Percentiles rank a stretch among this genome's conserved stretches.
Evolutionary conservation across 1,284 basidiomycete genomes (phyloP).

Genomic region (Heterobasidion occidentale): DNA sequence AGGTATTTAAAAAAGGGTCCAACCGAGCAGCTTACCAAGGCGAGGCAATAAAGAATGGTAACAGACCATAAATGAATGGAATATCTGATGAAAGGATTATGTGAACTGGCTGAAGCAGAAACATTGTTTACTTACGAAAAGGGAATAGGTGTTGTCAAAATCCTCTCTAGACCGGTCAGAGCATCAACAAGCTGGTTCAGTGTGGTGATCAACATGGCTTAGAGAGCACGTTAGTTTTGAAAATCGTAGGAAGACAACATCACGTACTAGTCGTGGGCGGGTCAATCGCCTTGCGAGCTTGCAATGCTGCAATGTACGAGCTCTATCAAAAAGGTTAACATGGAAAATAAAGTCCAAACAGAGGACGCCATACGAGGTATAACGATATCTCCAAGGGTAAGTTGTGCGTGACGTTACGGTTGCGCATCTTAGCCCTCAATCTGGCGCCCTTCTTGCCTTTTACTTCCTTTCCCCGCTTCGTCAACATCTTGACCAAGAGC

Average conservation of each 20-base stretch:
- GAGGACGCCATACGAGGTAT: slow-evolving; percentile 42
- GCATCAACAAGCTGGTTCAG: slow-evolving; percentile 59
- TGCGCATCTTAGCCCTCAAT: slow-evolving; percentile 39
- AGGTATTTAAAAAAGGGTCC: not conserved
- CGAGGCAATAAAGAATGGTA: slow-evolving; percentile 48
- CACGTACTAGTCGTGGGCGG: slow-evolving; percentile 56
- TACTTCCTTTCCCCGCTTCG: slow-evolving; percentile 37
- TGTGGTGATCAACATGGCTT: slow-evolving; percentile 44
- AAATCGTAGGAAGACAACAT: not conserved
- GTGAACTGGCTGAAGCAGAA: not conserved
- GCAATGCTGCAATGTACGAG: slow-evolving; percentile 57
- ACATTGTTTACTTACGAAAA: slow-evolving; percentile 44
- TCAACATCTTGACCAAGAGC: slow-evolving; percentile 41
- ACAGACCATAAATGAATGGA: slow-evolving; percentile 60
- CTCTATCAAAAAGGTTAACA: slow-evolving; percentile 30
- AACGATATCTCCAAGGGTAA: slow-evolving; percentile 68
- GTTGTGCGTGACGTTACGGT: slow-evolving; percentile 49
- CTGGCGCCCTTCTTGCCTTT: slow-evolving; percentile 53
- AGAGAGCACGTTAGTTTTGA: not conserved
- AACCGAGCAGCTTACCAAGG: slow-evolving; percentile 32
- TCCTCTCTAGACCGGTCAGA: slow-evolving; percentile 65
- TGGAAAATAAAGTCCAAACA: not conserved
- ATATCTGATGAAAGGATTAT: slow-evolving; percentile 34
- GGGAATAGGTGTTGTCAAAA: slow-evolving; percentile 74
- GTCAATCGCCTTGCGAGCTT: slow-evolving; percentile 52